Evolutionary conservation across 345 rosid genomes (phyloP), one percentile per base, ranked within the genome.

Genomic region (Pistacia atlantica): DNA sequence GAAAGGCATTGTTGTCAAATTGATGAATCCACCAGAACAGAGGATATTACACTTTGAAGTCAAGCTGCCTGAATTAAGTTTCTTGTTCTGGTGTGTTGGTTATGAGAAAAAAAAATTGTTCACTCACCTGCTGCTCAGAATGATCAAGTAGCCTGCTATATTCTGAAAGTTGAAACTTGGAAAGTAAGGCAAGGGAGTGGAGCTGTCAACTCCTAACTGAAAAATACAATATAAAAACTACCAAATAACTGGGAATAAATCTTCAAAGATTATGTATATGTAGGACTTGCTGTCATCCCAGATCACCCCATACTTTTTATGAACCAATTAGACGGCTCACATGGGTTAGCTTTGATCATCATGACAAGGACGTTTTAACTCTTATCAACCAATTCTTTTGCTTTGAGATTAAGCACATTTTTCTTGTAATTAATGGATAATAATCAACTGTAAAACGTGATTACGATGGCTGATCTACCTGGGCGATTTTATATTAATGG

Each of bases 281-380:
- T 31, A 2, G 33, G 33, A 48, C 9, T 42, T 42, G 46, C 8
- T 42, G 46, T 42, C 9, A 42, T 42, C 46, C 46, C 46, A 42
- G 46, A 42, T 7, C 9, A 42, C 46, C 46, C 46, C 46, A 7
- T 42, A 5, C 46, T 42, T 7, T 42, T 42, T 8, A 8, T 7
- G 8, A 42, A 42, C 46, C 46, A 10, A 42, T 42, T 8, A 7
- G 46, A 42, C 46, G 46, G 46, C 46, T 42, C 46, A 42, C 9
- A 42, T 42, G 8, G 46, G 46, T 54, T 14, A 1, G 11, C 51
- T 35, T 37, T 49, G 25, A 22, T 57, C 46, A 58, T 65, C 22
- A 28, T 3, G 81, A 74, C 22, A 33, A 22, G 25, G 78, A 84
- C 81, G 42, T 77, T 61, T 69, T 70, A 81, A 79, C 83, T 11